Evolutionary conservation across 371 early-diverging fungal species (phyloP).

Genomic region (Phascolomyces articulosus): DNA sequence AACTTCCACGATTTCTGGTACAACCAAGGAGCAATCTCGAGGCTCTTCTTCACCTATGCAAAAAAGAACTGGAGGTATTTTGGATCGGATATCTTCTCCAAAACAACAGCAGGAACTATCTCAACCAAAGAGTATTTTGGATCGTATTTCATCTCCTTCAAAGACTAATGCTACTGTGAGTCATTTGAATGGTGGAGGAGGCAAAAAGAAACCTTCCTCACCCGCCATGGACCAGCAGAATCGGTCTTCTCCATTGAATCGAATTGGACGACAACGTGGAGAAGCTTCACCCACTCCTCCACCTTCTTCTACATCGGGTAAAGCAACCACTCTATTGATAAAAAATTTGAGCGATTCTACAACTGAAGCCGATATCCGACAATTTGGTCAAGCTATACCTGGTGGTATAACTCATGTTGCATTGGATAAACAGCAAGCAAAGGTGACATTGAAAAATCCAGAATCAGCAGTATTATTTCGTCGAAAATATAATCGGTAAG

Average conservation of each 20-base stretch:
- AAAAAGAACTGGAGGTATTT: neutral
- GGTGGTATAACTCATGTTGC: neutral
- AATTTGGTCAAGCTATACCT: neutral
- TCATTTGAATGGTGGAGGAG: neutral
- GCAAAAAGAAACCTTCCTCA: neutral
- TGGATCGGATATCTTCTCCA: neutral
- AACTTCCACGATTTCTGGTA: neutral
- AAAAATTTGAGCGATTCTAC: conserved; percentile 1
- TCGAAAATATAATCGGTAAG: conserved; percentile 11
- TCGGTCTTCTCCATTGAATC: neutral
- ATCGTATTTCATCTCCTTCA: conserved; percentile 1
- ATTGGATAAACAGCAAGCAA: neutral
- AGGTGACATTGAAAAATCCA: neutral
- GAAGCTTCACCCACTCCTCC: neutral
- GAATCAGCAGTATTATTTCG: conserved; percentile 10
- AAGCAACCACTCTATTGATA: conserved; percentile 1
- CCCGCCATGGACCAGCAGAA: neutral
- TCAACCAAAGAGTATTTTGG: neutral
- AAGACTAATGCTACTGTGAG: neutral
- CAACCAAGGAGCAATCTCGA: neutral
- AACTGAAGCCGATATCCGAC: neutral
- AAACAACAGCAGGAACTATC: neutral
- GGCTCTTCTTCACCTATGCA: neutral
- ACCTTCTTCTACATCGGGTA: neutral
- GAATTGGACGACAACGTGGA: neutral